These are phyloP conservation scores for Odonthalia washingtoniensis DNA, from an alignment of 31 red algal species.

Conservation along the genomic window DNA sequence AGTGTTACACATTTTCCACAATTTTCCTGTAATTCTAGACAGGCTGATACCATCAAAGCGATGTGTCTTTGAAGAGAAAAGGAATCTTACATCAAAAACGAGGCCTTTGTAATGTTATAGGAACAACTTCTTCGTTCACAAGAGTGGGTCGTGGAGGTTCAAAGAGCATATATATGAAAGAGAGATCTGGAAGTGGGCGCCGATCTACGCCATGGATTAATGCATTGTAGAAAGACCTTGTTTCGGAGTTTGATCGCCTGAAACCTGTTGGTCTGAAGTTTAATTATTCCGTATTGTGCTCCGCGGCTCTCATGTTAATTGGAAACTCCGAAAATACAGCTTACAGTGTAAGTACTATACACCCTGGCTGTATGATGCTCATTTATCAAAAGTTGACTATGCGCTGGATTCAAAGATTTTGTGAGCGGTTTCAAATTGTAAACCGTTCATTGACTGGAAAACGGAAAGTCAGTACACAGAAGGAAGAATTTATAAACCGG, in stretches of 20 bases:
- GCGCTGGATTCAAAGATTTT: conserved; percentile 13
- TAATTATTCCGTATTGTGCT: neutral
- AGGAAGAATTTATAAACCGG: neutral
- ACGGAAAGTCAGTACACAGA: neutral
- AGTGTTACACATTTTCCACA: neutral
- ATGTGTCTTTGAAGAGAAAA: neutral
- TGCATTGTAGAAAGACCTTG: neutral
- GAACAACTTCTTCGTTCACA: conserved; percentile 5
- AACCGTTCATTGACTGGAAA: neutral
- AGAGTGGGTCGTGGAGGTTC: neutral
- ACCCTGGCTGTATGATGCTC: neutral
- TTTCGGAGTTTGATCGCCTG: conserved; percentile 20
- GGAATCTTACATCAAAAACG: neutral
- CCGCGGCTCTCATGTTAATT: neutral
- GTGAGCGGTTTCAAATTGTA: conserved; percentile 9
- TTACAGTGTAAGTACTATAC: neutral
- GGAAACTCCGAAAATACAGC: neutral
- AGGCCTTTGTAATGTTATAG: neutral
- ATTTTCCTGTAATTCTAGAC: neutral
- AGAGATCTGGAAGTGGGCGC: neutral
- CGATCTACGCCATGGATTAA: neutral
- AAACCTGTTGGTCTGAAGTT: conserved; percentile 17
- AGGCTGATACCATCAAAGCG: conserved; percentile 7
- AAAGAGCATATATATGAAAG: neutral
- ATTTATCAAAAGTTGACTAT: neutral